Conservation (phyloP, 2,329 filamentous ascomycete species). For the Aspergillus oerlinghausenensis region DNA sequence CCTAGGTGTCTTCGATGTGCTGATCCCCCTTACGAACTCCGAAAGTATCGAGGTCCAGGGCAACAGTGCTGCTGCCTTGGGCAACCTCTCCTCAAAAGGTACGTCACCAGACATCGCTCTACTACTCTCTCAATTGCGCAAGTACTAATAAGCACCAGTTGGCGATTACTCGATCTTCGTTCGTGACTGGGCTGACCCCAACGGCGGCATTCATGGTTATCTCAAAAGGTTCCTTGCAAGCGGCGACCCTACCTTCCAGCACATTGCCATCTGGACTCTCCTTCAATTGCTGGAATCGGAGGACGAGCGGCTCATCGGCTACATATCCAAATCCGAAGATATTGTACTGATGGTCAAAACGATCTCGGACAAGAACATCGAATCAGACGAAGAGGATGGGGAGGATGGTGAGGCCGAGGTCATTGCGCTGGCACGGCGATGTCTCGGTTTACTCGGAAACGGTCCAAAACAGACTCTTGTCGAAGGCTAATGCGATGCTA, state of each 20-base stretch:
- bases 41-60: conserved; percentile 97
- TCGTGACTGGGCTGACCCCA: conserved; percentile 86
- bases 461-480: conserved; percentile 72
- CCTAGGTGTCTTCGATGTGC: conserved; percentile 89
- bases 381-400: conserved; percentile 78
- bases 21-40: conserved; percentile 92
- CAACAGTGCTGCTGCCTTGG: conserved; percentile 92
- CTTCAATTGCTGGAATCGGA: conserved; percentile 94
- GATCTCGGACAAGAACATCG: conserved; percentile 84
- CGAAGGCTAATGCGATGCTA: conserved; percentile 56
- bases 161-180: conserved; percentile 96
- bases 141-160: conserved; percentile 53
- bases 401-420: conserved; percentile 93
- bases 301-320: conserved; percentile 79
- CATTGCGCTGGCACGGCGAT: conserved; percentile 82
- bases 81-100: conserved; percentile 97
- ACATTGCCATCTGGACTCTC: conserved; percentile 97
- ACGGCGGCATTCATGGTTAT: conserved; percentile 93
- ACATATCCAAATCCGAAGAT: conserved; percentile 85
- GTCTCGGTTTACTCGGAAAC: conserved; percentile 78
- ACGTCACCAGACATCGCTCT: conserved; percentile 24
- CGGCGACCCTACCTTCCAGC: conserved; percentile 95
- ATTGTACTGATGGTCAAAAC: conserved; percentile 87
- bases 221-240: conserved; percentile 87
- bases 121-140: neutral